Base-by-base conservation (phyloP, 2,329 filamentous ascomycete species). In the Blumeria hordei region DNA sequence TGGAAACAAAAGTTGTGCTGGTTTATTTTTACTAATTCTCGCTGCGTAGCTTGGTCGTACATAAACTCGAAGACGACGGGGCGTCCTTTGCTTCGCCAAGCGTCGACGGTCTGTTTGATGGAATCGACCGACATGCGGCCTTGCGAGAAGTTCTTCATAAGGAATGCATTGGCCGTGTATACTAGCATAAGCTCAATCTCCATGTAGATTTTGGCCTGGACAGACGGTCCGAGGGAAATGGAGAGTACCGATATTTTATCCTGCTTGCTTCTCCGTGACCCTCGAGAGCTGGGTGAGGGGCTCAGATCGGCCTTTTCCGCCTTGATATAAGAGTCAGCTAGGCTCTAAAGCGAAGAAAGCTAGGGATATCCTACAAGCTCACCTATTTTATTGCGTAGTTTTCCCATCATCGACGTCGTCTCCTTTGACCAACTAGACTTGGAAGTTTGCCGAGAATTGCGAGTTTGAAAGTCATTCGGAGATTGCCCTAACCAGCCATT, bases 21-120 rank as follows among this genome's bases (percentile, higher is more conserved):
- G 58, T 75, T 74, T 49, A 66, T 63, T 10, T 67, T 59, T 55
- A 76, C 69, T 5, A 76, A 62, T 18, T 71, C 67, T 10, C 68
- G 67, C 59, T 76, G 73, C 8, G 71, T 74, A 18, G 63, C 62
- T 61, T 74, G 70, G 60, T 75, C 72, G 59, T 73, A 76, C 58
- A 70, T 69, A 60, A 76, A 76, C 57, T 75, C 70, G 8, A 69
- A 64, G 21, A 75, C 72, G 43, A 67, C 66, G 14, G 71, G 69
- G 10, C 72, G 65, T 52, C 72, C 72, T 56, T 71, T 72, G 1
- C 66, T 65, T 35, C 63, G 65, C 72, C 72, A 66, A 7, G 47
- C 53, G 32, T 65, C 63, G n/a, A 61, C 60, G 1, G 59, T 61
- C 55, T 62, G 64, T 55, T 63, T 65, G 37, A 65, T 60, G 3